Conservation (phyloP, 2,329 filamentous ascomycete genomes). For the Dothidotthia symphoricarpi region DNA sequence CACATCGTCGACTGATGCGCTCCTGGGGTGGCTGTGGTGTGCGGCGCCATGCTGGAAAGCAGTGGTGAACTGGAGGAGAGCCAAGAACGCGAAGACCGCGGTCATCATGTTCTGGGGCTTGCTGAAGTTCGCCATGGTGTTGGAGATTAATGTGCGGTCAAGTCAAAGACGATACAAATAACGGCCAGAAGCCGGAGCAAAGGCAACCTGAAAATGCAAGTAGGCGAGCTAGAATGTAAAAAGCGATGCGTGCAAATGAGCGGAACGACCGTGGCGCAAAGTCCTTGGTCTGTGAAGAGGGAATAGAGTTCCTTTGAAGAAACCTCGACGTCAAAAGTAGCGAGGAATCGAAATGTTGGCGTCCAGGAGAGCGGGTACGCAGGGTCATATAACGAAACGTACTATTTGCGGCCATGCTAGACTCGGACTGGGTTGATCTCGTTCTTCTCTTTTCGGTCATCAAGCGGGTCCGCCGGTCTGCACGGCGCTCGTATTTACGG, state of each 20-base stretch:
- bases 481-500: too few species aligned
- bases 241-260: conserved; percentile 30
- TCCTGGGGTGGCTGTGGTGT: conserved; percentile 23
- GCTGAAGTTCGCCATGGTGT: conserved; percentile 37
- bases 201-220: conserved; percentile 9
- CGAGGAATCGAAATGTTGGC: conserved; percentile 33
- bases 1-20: conserved; percentile 9
- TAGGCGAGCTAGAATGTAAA: conserved; percentile 11
- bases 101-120: conserved; percentile 35
- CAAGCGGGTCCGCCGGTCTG: too few species aligned
- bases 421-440: conserved; percentile 15
- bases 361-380: conserved; percentile 20
- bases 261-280: conserved; percentile 33
- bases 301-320: conserved; percentile 17
- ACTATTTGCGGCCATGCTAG: conserved; percentile 25
- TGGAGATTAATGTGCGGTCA: conserved; percentile 9
- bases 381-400: conserved; percentile 34
- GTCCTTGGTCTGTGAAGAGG: conserved; percentile 28
- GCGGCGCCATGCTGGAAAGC: conserved; percentile 28
- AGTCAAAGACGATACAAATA: conserved; percentile 7
- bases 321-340: conserved; percentile 29
- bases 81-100: conserved; percentile 35
- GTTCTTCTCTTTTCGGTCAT: conserved; percentile 1
- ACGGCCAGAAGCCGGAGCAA: conserved; percentile 12
- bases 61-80: conserved; percentile 34